A percentile compares a stretch with the other conserved stretches of the same genome.
These are phyloP conservation scores for Exophiala sp. DNA, from an alignment of 2,329 filamentous ascomycete species.

Conservation along the genomic window DNA sequence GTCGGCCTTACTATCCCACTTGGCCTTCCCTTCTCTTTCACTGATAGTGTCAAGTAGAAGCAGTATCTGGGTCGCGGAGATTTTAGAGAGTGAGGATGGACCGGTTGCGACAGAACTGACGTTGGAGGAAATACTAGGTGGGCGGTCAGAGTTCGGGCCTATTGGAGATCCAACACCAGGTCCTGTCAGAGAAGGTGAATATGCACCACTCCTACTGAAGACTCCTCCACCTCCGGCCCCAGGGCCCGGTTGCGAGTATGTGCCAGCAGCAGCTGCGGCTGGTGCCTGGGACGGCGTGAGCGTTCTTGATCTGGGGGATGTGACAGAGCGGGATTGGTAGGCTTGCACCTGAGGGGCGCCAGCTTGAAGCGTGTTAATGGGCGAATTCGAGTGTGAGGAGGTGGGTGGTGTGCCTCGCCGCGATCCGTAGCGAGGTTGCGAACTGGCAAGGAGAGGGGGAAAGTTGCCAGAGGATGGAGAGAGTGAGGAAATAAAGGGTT, in stretches of 20 bases:
- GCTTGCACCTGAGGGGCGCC: slow-evolving; percentile 46
- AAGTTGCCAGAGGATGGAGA: slow-evolving; percentile 14
- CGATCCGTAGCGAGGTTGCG: slow-evolving; percentile 14
- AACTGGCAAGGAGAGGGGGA: slow-evolving; percentile 12
- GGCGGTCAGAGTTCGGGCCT: slow-evolving; percentile 34
- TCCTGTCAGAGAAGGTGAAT: slow-evolving; percentile 55
- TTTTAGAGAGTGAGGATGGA: slow-evolving; percentile 70
- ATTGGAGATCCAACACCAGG: slow-evolving; percentile 49
- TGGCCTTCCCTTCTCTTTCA: slow-evolving; percentile 82
- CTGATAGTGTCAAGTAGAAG: slow-evolving; percentile 90
- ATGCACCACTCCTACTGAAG: slow-evolving; percentile 49
- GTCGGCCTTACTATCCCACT: slow-evolving; percentile 88
- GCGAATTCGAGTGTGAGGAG: slow-evolving; percentile 37
- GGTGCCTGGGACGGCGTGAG: slow-evolving; percentile 50
- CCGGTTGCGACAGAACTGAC: slow-evolving; percentile 43
- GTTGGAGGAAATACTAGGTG: slow-evolving; percentile 23
- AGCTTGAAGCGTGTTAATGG: slow-evolving; percentile 50
- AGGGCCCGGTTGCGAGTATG: slow-evolving; percentile 44
- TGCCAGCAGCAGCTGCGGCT: slow-evolving; percentile 51
- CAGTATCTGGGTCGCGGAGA: slow-evolving; percentile 92
- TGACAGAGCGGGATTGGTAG: slow-evolving; percentile 44
- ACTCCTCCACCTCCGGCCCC: slow-evolving; percentile 48
- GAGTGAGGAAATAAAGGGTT: slow-evolving; percentile 12
- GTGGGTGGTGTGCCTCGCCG: slow-evolving; percentile 17
- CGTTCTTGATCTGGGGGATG: slow-evolving; percentile 51